These are phyloP conservation scores for Ilyonectria destructans DNA, from an alignment of 2,329 filamentous ascomycete species.

Conservation along the genomic window DNA sequence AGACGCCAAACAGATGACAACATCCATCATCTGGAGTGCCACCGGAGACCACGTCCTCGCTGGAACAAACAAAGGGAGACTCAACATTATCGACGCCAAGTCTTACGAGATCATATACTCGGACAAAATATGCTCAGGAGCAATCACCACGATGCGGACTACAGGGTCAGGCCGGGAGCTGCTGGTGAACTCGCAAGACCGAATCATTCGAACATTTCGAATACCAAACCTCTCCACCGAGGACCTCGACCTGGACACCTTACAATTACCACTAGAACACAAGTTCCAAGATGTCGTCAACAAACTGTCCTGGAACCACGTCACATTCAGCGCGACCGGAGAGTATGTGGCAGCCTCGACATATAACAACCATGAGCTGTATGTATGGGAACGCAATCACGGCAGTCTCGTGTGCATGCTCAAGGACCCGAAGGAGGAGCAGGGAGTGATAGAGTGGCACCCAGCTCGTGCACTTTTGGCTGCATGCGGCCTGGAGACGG, in stretches of 20 bases:
- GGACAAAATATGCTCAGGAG: constrained; percentile 87
- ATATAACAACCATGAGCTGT: constrained; percentile 98
- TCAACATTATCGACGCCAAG: constrained; percentile 93
- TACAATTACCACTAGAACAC: constrained; percentile 93
- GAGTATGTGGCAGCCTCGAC: constrained; percentile 98
- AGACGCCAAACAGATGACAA: constrained; percentile 95
- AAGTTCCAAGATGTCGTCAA: constrained; percentile 99
- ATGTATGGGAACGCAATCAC: constrained; percentile 96
- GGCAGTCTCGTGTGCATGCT: constrained; percentile 97
- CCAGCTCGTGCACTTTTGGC: constrained; percentile 89
- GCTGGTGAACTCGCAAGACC: constrained; percentile 93
- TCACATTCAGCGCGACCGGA: constrained; percentile 92
- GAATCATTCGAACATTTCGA: constrained; percentile 93
- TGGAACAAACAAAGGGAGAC: constrained; percentile 94
- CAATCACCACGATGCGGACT: constrained; percentile 90
- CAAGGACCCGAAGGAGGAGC: constrained; percentile 96
- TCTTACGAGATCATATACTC: constrained; percentile 90
- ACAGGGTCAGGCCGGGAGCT: constrained; percentile 87
- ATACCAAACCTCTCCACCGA: constrained; percentile 82
- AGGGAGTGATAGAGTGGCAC: constrained; percentile 98
- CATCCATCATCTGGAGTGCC: constrained; percentile 89
- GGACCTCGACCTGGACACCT: constrained; percentile 85
- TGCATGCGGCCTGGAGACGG: constrained; percentile 93
- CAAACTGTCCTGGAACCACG: constrained; percentile 95
- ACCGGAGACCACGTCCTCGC: constrained; percentile 91